Evolutionary conservation across 371 early-diverging fungal species (phyloP).

Genomic region (Dichotomocladium elegans): DNA sequence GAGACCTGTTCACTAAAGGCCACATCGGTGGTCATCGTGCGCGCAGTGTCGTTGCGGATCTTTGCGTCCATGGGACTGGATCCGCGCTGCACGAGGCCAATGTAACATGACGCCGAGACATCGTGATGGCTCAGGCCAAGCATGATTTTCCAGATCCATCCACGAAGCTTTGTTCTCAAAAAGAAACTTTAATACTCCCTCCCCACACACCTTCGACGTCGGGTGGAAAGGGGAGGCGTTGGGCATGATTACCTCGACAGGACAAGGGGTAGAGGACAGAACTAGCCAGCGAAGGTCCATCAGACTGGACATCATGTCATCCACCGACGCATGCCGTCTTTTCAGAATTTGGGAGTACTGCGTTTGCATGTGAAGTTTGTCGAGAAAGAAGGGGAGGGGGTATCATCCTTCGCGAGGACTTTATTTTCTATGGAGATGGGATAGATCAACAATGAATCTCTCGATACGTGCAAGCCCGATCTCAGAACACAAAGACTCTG

Average conservation of each 20-base stretch:
- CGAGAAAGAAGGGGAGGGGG: no score
- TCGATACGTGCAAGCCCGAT: no score
- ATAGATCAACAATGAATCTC: no score
- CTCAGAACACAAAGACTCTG: no score
- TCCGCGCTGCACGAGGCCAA: constrained; percentile 66
- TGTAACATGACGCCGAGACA: constrained; percentile 75
- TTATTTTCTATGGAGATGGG: no score
- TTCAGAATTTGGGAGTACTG: constrained; percentile 12
- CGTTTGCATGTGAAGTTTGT: neutral
- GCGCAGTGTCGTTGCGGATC: constrained; percentile 87
- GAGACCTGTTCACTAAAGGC: constrained; percentile 70
- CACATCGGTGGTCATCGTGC: constrained; percentile 83
- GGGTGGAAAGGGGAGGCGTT: no score
- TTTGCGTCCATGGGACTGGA: constrained; percentile 71
- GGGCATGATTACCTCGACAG: constrained; percentile 16
- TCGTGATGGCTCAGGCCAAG: constrained; percentile 68
- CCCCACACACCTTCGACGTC: no score
- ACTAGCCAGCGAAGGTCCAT: constrained; percentile 11
- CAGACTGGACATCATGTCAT: constrained; percentile 23
- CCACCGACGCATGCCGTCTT: constrained; percentile 7
- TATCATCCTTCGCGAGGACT: neutral
- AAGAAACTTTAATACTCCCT: no score
- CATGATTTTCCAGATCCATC: constrained; percentile 77
- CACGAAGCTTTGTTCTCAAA: constrained; percentile 22
- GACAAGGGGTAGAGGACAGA: constrained; percentile 10